Evolutionary conservation across 2,329 filamentous ascomycete genomes (phyloP), one percentile per base, ranked within the genome.

Genomic region (Diaporthe ilicicola): DNA sequence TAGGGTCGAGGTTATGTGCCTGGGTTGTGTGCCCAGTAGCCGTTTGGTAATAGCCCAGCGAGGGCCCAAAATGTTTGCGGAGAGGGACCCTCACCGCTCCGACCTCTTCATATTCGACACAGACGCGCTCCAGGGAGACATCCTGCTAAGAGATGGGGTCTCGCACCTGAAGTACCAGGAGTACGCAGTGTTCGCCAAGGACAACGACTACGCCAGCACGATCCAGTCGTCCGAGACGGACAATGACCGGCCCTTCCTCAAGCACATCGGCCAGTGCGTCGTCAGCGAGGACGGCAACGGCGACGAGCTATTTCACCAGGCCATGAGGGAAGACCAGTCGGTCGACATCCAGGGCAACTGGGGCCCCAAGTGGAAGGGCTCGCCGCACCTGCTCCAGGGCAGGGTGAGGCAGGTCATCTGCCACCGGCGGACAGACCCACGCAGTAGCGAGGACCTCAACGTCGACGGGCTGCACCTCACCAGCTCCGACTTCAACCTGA

Each of bases 31-130:
- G 59, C 59, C 59, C 42, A 62, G 44, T 48, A 32, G 59, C 59
- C 59, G 59, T 37, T 37, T 34, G 39, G 59, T 62, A 22, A 27
- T 17, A 56, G 19, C 29, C 51, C 42, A 39, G 22, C 65, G 12
- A 62, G 51, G 65, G 53, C n/a, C n/a, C 65, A 68, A 34, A 59
- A 68, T 59, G 53, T 39, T 37, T 48, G 42, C 51, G 15, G 65
- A 59, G 44, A 66, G 53, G 50, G 46, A 68, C 27, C 53, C 50
- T 56, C 72, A 71, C 66, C 73, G 73, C 70, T 76, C 80, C 29
- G 79, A 82, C 71, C 78, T 82, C 34, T 82, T 82, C 73, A 80
- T 79, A 73, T 82, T 80, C 72, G 80, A 82, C 74, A 80, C 79
- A 56, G 73, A 75, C 44, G 73, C 74, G 56, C 77, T 79, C 54